Evolutionary conservation across 78 protist species (phyloP).

Genomic region (Dictyostelium capitatum): DNA sequence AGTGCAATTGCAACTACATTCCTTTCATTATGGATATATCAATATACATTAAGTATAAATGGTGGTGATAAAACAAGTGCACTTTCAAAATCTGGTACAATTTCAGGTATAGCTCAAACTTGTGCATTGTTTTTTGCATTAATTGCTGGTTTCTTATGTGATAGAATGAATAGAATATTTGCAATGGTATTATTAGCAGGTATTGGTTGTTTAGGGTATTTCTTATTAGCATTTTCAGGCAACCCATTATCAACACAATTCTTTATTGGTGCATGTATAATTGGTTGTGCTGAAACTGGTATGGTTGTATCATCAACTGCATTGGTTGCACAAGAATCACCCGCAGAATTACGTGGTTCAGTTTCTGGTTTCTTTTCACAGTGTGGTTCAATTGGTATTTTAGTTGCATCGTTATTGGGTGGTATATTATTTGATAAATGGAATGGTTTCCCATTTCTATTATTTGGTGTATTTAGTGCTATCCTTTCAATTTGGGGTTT

Average conservation of each 20-base stretch:
- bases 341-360: conserved; percentile 38
- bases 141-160: conserved; percentile 36
- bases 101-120: conserved; percentile 68
- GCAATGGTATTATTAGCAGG: conserved; percentile 35
- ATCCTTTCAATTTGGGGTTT: conserved; percentile 41
- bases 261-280: conserved; percentile 57
- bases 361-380: conserved; percentile 64
- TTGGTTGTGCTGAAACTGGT: conserved; percentile 80
- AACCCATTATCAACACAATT: conserved; percentile 30
- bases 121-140: conserved; percentile 64
- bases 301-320: conserved; percentile 72
- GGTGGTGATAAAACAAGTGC: conserved; percentile 63
- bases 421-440: conserved; percentile 49
- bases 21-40: conserved; percentile 72
- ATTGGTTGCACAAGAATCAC: conserved; percentile 63
- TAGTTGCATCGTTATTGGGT: conserved; percentile 63
- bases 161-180: conserved; percentile 28
- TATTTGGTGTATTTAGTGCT: conserved; percentile 50
- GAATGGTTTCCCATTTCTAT: conserved; percentile 63
- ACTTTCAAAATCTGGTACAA: conserved; percentile 59
- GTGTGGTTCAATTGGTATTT: conserved; percentile 62
- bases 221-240: conserved; percentile 31
- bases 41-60: conserved; percentile 33
- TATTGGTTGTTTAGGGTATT: conserved; percentile 61
- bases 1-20: conserved; percentile 64